These are phyloP conservation scores for Punctularia strigosozonata DNA, from an alignment of 768 basidiomycete species.

Conservation along the genomic window DNA sequence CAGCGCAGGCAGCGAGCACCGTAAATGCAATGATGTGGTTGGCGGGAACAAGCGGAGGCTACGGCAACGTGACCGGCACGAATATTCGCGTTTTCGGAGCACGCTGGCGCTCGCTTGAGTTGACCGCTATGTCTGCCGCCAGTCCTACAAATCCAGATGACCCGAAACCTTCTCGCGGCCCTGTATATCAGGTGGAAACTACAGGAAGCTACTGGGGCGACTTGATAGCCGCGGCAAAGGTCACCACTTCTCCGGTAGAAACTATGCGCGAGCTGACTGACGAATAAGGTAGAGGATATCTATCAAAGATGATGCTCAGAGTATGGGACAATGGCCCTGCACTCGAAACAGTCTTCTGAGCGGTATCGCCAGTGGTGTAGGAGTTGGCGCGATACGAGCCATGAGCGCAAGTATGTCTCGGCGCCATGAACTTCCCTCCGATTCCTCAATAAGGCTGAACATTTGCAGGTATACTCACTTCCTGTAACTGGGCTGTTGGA, in stretches of 20 bases:
- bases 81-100: too few species aligned
- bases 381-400: slow-evolving; percentile 65
- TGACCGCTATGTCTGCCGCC: too few species aligned
- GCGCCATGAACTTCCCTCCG: background rate
- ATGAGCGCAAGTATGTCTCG: slow-evolving; percentile 23
- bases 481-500: slow-evolving; percentile 71
- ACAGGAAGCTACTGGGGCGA: slow-evolving; percentile 22
- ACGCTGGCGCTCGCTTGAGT: too few species aligned
- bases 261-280: background rate
- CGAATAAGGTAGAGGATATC: slow-evolving; percentile 34
- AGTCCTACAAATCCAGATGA: too few species aligned
- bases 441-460: slow-evolving; percentile 4
- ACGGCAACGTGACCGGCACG: too few species aligned
- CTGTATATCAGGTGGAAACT: slow-evolving; percentile 18
- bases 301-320: slow-evolving; percentile 38
- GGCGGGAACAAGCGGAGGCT: too few species aligned
- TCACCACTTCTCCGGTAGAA: slow-evolving; percentile 2
- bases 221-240: slow-evolving; percentile 22
- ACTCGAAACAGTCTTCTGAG: slow-evolving; percentile 63
- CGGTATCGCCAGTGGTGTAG: slow-evolving; percentile 72
- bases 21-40: too few species aligned
- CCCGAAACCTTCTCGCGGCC: too few species aligned
- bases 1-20: too few species aligned
- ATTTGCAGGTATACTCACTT: slow-evolving; percentile 43
- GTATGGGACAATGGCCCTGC: slow-evolving; percentile 64